Evolutionary conservation across 805 yeast species (phyloP).

Genomic region (Groenewaldozyma salmanticensis): DNA sequence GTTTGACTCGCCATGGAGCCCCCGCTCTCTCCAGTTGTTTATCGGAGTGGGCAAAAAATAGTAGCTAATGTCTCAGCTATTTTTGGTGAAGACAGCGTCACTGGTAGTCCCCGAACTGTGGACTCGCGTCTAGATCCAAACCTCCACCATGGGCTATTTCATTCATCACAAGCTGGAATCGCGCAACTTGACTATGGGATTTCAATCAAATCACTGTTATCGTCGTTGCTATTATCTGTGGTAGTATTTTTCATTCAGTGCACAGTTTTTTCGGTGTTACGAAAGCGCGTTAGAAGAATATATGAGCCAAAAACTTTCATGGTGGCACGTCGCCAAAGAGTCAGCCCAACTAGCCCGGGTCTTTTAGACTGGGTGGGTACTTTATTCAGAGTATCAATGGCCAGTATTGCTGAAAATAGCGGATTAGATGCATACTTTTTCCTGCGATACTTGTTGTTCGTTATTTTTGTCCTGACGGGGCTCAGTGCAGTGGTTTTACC

Average conservation of each 20-base stretch:
- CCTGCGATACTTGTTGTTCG: constrained; percentile 46
- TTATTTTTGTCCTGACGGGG: constrained; percentile 41
- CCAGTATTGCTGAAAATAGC: constrained; percentile 33
- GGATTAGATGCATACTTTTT: constrained; percentile 75
- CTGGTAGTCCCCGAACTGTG: neutral
- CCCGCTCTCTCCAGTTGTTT: neutral
- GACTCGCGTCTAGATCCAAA: neutral
- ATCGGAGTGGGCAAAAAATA: neutral
- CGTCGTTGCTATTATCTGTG: constrained; percentile 46
- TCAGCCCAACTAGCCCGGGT: constrained; percentile 25
- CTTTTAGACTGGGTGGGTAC: constrained; percentile 50
- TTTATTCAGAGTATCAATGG: constrained; percentile 32
- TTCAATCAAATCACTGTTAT: constrained; percentile 44
- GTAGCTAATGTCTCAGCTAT: neutral
- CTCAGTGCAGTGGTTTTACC: constrained; percentile 49
- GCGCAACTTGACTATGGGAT: constrained; percentile 9
- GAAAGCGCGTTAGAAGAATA: constrained; percentile 29
- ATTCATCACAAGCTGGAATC: constrained; percentile 5
- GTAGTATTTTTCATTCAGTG: constrained; percentile 44
- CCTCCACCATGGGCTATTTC: neutral
- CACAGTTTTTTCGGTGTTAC: constrained; percentile 29
- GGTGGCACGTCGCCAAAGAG: constrained; percentile 33
- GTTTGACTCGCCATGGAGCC: constrained; percentile 1
- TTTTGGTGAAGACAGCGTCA: neutral
- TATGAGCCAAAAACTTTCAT: constrained; percentile 48